A percentile compares a stretch with the other conserved stretches of the same genome.
These are phyloP conservation scores for Hypomontagnella submonticulosa DNA, from an alignment of 495 filamentous ascomycete species.

Conservation along the genomic window DNA sequence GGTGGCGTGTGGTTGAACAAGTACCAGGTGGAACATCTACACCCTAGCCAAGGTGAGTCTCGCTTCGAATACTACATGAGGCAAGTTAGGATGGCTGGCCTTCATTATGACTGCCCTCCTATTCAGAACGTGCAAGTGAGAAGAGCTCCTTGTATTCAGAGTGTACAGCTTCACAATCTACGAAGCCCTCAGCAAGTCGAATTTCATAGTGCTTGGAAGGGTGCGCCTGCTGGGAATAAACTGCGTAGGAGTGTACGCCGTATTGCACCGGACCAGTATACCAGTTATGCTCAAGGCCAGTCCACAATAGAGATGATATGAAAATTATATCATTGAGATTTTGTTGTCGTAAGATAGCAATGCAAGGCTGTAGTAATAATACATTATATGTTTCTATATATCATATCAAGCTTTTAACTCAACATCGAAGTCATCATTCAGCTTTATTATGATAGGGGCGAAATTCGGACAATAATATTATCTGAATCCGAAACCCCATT, in stretches of 20 bases:
- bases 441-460: no score
- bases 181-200: neutral
- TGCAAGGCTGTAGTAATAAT: no score
- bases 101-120: conserved; percentile 5
- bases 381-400: no score
- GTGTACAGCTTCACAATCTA: neutral
- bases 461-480: no score
- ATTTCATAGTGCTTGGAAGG: neutral
- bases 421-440: no score
- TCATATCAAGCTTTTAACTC: no score
- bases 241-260: neutral
- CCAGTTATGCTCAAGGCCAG: no score
- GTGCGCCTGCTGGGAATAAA: neutral
- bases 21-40: neutral
- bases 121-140: neutral
- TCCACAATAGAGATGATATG: no score
- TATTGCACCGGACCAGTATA: no score
- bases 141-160: conserved; percentile 1
- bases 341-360: no score
- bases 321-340: no score
- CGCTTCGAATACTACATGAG: neutral
- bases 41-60: neutral
- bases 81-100: neutral
- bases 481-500: no score
- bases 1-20: conserved; percentile 24